These are phyloP conservation scores for Passalora sequoiae DNA, from an alignment of 2,329 filamentous ascomycete species.

Conservation along the genomic window DNA sequence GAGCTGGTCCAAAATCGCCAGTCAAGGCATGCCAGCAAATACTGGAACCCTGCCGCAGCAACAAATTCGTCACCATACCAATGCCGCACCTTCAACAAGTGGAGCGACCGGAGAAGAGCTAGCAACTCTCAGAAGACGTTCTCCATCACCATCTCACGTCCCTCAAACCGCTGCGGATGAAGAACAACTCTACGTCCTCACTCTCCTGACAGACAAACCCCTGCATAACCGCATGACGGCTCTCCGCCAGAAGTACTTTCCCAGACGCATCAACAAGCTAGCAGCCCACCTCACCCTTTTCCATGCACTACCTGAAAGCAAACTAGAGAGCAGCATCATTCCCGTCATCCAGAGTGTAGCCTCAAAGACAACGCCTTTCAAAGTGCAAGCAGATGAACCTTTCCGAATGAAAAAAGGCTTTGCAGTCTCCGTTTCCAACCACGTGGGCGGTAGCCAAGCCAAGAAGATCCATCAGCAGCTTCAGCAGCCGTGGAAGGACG, in stretches of 20 bases:
- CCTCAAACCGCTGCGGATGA: constrained; percentile 33
- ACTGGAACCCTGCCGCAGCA: not conserved
- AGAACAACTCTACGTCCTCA: constrained; percentile 41
- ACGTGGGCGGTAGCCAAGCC: constrained; percentile 27
- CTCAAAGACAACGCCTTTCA: constrained; percentile 33
- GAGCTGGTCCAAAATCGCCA: not conserved
- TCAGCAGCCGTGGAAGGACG: constrained; percentile 33
- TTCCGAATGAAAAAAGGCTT: constrained; percentile 42
- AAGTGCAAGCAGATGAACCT: constrained; percentile 35
- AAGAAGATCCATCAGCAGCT: constrained; percentile 36
- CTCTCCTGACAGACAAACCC: constrained; percentile 37
- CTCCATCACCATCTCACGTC: constrained; percentile 21
- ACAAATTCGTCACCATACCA: not conserved
- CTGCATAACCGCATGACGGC: constrained; percentile 38
- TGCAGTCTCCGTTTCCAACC: constrained; percentile 35
- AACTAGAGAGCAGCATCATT: constrained; percentile 34
- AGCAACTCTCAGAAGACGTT: not conserved
- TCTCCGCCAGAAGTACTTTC: constrained; percentile 40
- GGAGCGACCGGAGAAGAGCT: not conserved
- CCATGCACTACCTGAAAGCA: constrained; percentile 42
- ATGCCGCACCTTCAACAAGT: not conserved
- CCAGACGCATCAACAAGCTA: constrained; percentile 39
- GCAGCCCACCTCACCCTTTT: constrained; percentile 44
- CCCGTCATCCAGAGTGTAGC: constrained; percentile 31
- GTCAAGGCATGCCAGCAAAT: not conserved